Evolutionary conservation across 83 land plant species (phyloP).

Genomic region (Picea abies): DNA sequence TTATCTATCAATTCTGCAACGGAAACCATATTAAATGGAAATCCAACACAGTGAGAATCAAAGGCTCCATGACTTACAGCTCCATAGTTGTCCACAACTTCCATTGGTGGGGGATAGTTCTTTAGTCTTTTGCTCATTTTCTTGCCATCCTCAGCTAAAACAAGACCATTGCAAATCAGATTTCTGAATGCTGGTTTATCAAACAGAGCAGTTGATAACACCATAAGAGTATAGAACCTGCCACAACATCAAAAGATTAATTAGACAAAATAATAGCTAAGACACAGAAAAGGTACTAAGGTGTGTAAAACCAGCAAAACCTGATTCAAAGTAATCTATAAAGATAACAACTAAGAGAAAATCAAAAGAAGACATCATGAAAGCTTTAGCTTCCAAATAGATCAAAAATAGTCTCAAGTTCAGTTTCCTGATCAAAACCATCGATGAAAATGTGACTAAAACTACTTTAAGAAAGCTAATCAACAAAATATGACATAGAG

Average conservation of each 20-base stretch:
- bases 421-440: no score
- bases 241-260: not conserved
- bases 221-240: slow-evolving; percentile 99
- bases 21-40: not conserved
- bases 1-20: not conserved
- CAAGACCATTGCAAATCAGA: slow-evolving; percentile 97
- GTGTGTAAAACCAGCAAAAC: no score
- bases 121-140: slow-evolving; percentile 97
- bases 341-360: no score
- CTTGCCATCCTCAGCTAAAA: slow-evolving; percentile 97
- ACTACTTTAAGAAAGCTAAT: no score
- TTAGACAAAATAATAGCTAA: not conserved
- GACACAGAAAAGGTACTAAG: not conserved
- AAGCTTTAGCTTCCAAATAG: no score
- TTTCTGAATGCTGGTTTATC: slow-evolving; percentile 96
- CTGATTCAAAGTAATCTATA: no score
- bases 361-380: no score
- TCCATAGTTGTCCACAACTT: slow-evolving; percentile 87
- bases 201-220: slow-evolving; percentile 96
- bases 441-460: no score
- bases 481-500: no score
- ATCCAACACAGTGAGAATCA: not conserved
- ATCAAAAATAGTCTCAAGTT: no score
- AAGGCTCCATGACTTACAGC: slow-evolving; percentile 66
- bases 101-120: slow-evolving; percentile 93